A percentile compares a stretch with the other conserved stretches of the same genome.
phyloP scores from a whole-genome alignment of 352 stramenopile genomes.

The Phytopythium cucurbitacearum region DNA sequence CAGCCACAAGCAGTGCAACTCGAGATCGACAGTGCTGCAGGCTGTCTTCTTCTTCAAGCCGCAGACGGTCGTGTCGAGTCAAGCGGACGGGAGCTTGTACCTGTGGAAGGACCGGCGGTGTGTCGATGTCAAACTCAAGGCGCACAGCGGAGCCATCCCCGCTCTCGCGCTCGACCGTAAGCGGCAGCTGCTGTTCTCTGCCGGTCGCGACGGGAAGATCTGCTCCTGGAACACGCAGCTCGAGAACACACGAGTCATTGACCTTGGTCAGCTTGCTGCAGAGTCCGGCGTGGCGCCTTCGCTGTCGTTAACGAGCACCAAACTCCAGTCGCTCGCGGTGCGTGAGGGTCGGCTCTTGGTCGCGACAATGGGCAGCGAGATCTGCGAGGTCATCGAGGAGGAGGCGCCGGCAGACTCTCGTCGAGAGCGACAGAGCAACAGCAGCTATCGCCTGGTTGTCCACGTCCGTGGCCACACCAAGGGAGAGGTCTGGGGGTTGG shows the following conservation, averaged over 20 bases:
- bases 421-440: too few species aligned
- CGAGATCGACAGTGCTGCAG: constrained; percentile 34
- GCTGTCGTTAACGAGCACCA: constrained; percentile 22
- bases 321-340: constrained; percentile 50
- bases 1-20: constrained; percentile 39
- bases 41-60: constrained; percentile 32
- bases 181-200: constrained; percentile 54
- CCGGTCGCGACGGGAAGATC: constrained; percentile 53
- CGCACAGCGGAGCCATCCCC: constrained; percentile 42
- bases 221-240: constrained; percentile 54
- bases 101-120: constrained; percentile 72
- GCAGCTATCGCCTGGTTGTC: constrained; percentile 20
- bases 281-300: not conserved
- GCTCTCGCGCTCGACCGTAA: constrained; percentile 41
- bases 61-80: constrained; percentile 52
- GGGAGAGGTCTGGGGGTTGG: constrained; percentile 76
- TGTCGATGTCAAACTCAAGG: constrained; percentile 35
- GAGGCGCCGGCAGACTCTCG: not conserved
- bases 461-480: constrained; percentile 56
- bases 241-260: constrained; percentile 29
- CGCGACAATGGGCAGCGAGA: constrained; percentile 75
- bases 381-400: constrained; percentile 77
- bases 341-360: constrained; percentile 75
- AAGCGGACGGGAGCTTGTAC: constrained; percentile 66
- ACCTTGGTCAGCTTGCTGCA: constrained; percentile 33